A percentile compares a stretch with the other conserved stretches of the same genome.
phyloP scores from a whole-genome alignment of 1,284 basidiomycete species.

The Leccinum huronense region DNA sequence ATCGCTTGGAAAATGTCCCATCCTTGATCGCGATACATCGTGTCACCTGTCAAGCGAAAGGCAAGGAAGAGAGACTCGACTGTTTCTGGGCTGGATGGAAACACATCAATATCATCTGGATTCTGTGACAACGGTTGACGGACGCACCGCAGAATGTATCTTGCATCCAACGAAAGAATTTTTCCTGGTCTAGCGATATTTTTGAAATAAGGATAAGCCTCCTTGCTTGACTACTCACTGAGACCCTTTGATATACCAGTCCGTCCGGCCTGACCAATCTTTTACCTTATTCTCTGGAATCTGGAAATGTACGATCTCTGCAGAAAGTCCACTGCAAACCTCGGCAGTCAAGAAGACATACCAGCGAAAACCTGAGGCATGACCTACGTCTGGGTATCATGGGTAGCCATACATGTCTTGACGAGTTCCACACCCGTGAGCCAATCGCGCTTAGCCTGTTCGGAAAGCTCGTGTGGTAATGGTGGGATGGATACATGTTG shows the following conservation, averaged over 20 bases:
- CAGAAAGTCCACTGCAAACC: conserved; percentile 65
- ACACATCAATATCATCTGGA: not conserved
- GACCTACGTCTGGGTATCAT: conserved; percentile 80
- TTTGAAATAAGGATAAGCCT: conserved; percentile 13
- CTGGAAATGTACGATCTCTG: conserved; percentile 81
- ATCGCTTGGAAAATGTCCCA: conserved; percentile 94
- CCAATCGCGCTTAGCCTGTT: conserved; percentile 74
- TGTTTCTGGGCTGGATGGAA: conserved; percentile 75
- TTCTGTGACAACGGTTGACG: not conserved
- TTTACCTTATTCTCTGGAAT: conserved; percentile 54
- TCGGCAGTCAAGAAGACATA: not conserved
- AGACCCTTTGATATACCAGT: conserved; percentile 89
- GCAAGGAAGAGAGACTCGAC: conserved; percentile 93
- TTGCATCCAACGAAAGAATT: conserved; percentile 70
- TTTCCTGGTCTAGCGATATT: conserved; percentile 43
- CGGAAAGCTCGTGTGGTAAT: conserved; percentile 52
- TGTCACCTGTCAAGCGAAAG: conserved; percentile 81
- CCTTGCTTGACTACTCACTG: conserved; percentile 38
- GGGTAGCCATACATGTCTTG: conserved; percentile 85
- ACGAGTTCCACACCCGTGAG: conserved; percentile 77
- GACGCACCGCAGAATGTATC: conserved; percentile 80
- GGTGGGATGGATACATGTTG: conserved; percentile 61
- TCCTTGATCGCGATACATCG: conserved; percentile 78
- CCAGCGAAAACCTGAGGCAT: conserved; percentile 5
- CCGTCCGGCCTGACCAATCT: conserved; percentile 37